These are phyloP conservation scores for Apiospora aurea DNA, from an alignment of 2,329 filamentous ascomycete genomes.

Conservation along the genomic window DNA sequence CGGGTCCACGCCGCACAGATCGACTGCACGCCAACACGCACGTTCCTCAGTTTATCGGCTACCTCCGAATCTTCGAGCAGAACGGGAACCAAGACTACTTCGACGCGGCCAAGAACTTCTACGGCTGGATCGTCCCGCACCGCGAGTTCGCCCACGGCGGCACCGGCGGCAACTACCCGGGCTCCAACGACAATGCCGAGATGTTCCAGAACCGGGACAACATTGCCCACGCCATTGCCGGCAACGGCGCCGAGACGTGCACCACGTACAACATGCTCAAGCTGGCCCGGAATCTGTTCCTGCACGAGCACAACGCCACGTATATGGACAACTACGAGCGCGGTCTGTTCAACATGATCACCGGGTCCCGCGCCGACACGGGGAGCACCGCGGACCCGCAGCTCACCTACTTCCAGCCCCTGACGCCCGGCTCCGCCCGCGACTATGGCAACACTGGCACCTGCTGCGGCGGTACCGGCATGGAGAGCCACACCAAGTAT, in stretches of 20 bases:
- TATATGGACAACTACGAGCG: conserved; percentile 46
- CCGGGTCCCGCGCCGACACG: conserved; percentile 41
- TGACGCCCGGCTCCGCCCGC: conserved; percentile 37
- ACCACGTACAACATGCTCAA: conserved; percentile 44
- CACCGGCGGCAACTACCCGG: conserved; percentile 41
- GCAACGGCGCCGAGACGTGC: conserved; percentile 42
- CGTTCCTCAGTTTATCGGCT: conserved; percentile 43
- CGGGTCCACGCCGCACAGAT: conserved; percentile 39
- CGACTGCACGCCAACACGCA: conserved; percentile 43
- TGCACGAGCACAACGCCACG: conserved; percentile 42
- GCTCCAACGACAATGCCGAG: conserved; percentile 41
- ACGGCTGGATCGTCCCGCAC: conserved; percentile 43
- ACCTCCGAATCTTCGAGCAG: conserved; percentile 41
- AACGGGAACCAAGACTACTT: conserved; percentile 40
- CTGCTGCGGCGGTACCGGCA: conserved; percentile 42
- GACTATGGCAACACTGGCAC: conserved; percentile 43
- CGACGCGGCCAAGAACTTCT: conserved; percentile 42
- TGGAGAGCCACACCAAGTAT: conserved; percentile 46
- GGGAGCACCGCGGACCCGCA: conserved; percentile 35
- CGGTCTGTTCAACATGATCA: conserved; percentile 44
- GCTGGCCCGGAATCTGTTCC: conserved; percentile 41
- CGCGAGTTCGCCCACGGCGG: conserved; percentile 41
- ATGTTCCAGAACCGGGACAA: conserved; percentile 44
- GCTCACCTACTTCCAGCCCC: conserved; percentile 43
- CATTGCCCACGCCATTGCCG: conserved; percentile 41